phyloP scores from a whole-genome alignment of 805 yeast genomes.

The Zygoascus bituminiphila region DNA sequence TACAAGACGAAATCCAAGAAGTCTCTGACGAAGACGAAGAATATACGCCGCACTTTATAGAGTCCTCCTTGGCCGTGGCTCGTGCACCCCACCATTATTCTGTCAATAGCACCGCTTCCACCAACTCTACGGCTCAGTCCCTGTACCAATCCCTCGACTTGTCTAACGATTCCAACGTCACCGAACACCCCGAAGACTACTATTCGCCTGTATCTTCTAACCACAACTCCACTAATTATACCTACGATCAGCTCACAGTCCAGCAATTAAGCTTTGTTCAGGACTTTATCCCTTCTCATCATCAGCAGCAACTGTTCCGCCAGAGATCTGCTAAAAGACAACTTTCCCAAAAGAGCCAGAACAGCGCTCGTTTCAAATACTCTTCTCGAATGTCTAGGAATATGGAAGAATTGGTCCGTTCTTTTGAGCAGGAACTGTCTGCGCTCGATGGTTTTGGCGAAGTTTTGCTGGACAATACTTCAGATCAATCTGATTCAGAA shows the following conservation, averaged over 20 bases:
- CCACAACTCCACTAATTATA: background rate
- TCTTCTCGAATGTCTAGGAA: background rate
- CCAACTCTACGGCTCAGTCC: background rate
- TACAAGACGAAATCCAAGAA: background rate
- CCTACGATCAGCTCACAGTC: background rate
- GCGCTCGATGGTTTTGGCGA: conserved; percentile 2
- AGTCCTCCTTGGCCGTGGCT: background rate
- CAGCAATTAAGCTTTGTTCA: background rate
- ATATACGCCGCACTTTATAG: background rate
- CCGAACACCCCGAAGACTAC: background rate
- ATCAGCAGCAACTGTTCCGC: background rate
- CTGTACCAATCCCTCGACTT: background rate
- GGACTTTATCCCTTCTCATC: background rate
- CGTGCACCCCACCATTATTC: background rate
- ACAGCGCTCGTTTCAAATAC: background rate
- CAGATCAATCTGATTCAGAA: background rate
- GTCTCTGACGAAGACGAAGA: background rate
- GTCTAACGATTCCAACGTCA: background rate
- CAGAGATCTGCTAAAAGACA: background rate
- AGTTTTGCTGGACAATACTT: background rate
- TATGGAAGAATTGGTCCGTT: background rate
- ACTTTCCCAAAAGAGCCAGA: background rate
- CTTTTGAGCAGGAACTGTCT: conserved; percentile 3
- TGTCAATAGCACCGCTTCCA: background rate
- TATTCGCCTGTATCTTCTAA: background rate